Evolutionary conservation across 1,284 basidiomycete genomes (phyloP).

Genomic region (Pseudozyma hubeiensis): DNA sequence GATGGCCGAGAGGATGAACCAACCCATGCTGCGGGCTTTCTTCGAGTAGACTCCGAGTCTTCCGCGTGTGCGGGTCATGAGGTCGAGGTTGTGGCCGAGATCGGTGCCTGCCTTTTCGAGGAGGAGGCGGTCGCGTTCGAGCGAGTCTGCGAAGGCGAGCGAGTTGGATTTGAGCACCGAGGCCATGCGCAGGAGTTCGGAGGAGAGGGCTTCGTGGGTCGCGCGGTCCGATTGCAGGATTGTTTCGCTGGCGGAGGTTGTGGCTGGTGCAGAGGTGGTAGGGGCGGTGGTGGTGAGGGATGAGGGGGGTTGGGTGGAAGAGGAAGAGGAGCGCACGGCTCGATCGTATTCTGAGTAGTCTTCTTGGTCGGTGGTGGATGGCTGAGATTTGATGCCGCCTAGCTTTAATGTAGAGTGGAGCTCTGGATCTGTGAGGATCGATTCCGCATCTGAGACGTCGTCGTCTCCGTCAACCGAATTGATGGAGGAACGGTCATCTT

Average conservation of each 20-base stretch:
- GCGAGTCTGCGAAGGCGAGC: slow-evolving; percentile 60
- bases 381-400: slow-evolving; percentile 11
- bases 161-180: slow-evolving; percentile 61
- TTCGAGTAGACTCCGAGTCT: slow-evolving; percentile 62
- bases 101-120: slow-evolving; percentile 60
- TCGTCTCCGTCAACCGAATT: slow-evolving; percentile 8
- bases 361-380: slow-evolving; percentile 4
- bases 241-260: slow-evolving; percentile 16
- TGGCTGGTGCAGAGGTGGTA: background rate
- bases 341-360: slow-evolving; percentile 34
- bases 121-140: slow-evolving; percentile 64
- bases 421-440: slow-evolving; percentile 41
- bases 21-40: slow-evolving; percentile 65
- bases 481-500: slow-evolving; percentile 7
- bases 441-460: slow-evolving; percentile 23
- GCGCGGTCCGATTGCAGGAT: slow-evolving; percentile 57
- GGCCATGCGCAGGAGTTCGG: slow-evolving; percentile 67
- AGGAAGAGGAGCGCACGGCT: background rate
- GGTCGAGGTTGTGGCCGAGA: slow-evolving; percentile 58
- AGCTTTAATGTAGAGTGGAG: slow-evolving; percentile 14
- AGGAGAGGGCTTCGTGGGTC: slow-evolving; percentile 63
- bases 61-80: slow-evolving; percentile 67
- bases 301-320: background rate
- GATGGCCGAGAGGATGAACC: slow-evolving; percentile 63
- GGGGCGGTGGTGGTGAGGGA: background rate